Base-by-base conservation (phyloP, 2,329 filamentous ascomycete genomes). In the Neoscytalidium dimidiatum region DNA sequence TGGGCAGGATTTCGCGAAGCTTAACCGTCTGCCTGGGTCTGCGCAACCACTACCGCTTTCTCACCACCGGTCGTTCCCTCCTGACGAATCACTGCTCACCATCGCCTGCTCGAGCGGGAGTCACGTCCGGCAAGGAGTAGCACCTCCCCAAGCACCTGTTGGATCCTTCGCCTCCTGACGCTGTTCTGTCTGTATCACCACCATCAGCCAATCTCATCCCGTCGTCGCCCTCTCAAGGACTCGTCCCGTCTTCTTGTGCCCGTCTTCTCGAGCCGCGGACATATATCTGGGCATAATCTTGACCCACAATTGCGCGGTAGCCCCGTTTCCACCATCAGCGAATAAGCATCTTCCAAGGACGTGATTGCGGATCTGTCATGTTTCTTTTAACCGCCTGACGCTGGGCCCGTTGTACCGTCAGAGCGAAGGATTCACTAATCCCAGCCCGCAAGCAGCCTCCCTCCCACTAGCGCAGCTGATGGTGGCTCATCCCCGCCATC, bases 81-180 rank as follows among this genome's bases (percentile, higher is more conserved):
- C 29, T 43, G 61, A 64, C 61, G 61, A 64, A 64, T 64, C 61
- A 64, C 14, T n/a, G 61, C 48, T 28, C 35, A n/a, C 48, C 46
- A 7, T 41, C 28, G 19, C 26, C 44, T 13, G 31, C 43, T 38
- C 43, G 31, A 23, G 51, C 41, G n/a, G 33, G 28, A 46, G 41
- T 23, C 19, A 7, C 52, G 21, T 58, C 31, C 62, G 52, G 51
- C 62, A 64, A 64, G 62, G 62, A 58, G 51, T 62, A 14, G 51
- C 43, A 23, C 6, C 29, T 35, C 19, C 23, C 19, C 43, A 21
- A 46, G 3, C 23, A 4, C 31, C 49, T 52, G 28, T 35, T n/a
- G 23, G 21, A 17, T n/a, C 31, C 33, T 29, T 29, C 14, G 60
- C 29, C 58, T 62, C 38, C 41, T 49, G 23, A 41, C 53, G 19